phyloP scores from a whole-genome alignment of 441 rosid species.

The Biscutella laevigata region DNA sequence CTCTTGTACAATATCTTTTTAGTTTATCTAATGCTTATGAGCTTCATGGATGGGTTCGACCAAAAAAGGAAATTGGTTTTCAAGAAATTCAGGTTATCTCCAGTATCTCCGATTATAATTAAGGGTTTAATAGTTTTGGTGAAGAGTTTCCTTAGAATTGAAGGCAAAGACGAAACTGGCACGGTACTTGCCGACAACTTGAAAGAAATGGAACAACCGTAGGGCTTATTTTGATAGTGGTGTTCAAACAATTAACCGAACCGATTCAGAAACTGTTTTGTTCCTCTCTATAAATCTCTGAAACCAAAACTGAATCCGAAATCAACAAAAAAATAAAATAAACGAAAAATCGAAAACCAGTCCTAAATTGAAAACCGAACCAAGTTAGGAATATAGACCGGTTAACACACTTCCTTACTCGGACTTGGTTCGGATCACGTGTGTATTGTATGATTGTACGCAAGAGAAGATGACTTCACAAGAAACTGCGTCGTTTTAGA shows the following conservation, averaged over 20 bases:
- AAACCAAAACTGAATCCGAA: no score
- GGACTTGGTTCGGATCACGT: conserved; percentile 10
- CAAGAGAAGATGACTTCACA: conserved; percentile 14
- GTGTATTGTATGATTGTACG: no score
- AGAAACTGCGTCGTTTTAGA: conserved; percentile 13
- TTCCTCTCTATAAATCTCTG: no score
- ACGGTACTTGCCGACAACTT: neutral
- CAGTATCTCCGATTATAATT: neutral
- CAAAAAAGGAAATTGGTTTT: neutral
- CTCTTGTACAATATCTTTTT: conserved; percentile 9
- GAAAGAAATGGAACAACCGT: conserved; percentile 3
- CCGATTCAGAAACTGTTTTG: no score
- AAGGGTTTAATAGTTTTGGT: neutral
- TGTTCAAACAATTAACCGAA: neutral
- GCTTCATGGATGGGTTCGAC: neutral
- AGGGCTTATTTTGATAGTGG: no score
- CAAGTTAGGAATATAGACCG: neutral
- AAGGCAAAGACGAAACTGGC: conserved; percentile 1
- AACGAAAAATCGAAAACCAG: no score
- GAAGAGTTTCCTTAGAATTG: conserved; percentile 8
- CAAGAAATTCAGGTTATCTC: neutral
- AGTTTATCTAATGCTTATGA: conserved; percentile 13
- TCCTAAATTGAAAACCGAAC: no score
- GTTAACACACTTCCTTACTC: neutral
- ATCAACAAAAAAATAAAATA: no score